Evolutionary conservation across 139 green algal species (phyloP).

Genomic region (Tetraselmis chui): DNA sequence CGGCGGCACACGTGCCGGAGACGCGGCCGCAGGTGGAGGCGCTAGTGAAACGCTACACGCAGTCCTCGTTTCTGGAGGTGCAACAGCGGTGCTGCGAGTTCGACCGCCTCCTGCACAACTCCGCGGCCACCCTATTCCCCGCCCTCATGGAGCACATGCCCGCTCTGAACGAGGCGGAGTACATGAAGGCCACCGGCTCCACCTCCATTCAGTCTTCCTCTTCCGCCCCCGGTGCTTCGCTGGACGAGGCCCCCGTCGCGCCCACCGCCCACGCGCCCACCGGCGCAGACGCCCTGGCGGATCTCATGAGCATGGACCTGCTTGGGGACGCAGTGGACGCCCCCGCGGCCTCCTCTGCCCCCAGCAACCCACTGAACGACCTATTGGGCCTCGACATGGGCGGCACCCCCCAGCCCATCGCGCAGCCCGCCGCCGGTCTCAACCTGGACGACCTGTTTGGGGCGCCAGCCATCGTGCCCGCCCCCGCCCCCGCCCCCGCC

Average conservation of each 20-base stretch:
- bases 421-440: slow-evolving; percentile 9
- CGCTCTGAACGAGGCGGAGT: slow-evolving; percentile 71
- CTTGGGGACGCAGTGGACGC: slow-evolving; percentile 3
- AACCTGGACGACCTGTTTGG: slow-evolving; percentile 30
- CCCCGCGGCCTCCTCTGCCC: background rate
- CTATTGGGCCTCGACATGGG: slow-evolving; percentile 27
- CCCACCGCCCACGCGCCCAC: background rate
- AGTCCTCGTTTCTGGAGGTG: slow-evolving; percentile 63
- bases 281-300: slow-evolving; percentile 13
- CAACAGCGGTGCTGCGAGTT: slow-evolving; percentile 41
- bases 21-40: slow-evolving; percentile 27
- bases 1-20: background rate
- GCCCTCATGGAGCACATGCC: slow-evolving; percentile 89
- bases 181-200: slow-evolving; percentile 17
- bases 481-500: slow-evolving; percentile 1
- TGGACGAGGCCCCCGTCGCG: background rate
- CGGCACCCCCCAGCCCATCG: background rate
- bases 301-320: slow-evolving; percentile 48
- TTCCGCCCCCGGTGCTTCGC: too few relatives aligned
- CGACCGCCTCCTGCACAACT: background rate
- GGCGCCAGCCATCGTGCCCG: background rate
- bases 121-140: background rate
- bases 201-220: background rate
- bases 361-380: slow-evolving; percentile 27
- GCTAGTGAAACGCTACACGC: slow-evolving; percentile 44